Conservation (phyloP, 305 asterid genomes). For the Galium porrigens region DNA sequence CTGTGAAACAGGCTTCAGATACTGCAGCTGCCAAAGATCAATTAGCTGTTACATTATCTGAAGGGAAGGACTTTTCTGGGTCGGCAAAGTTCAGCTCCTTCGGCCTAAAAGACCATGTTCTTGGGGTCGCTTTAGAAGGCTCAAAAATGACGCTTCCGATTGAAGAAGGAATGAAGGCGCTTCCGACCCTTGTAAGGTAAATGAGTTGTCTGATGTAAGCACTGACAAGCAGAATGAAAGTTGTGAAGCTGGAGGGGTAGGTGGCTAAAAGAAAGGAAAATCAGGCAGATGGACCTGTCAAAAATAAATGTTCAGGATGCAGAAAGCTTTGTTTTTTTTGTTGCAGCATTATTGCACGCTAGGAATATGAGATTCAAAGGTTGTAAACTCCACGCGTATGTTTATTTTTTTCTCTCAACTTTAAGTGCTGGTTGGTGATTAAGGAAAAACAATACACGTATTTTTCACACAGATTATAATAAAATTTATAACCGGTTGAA, state of each 20-base stretch:
- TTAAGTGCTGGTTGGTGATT: too few species aligned
- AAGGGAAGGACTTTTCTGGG: slow-evolving; percentile 10
- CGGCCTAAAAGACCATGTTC: slow-evolving; percentile 19
- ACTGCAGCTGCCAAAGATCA: slow-evolving; percentile 14
- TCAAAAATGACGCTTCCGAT: slow-evolving; percentile 26
- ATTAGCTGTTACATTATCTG: background rate
- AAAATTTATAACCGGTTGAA: too few species aligned
- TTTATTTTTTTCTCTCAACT: too few species aligned
- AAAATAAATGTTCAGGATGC: slow-evolving; percentile 20
- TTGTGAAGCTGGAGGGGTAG: slow-evolving; percentile 14
- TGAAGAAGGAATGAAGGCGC: slow-evolving; percentile 20
- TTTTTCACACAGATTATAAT: too few species aligned
- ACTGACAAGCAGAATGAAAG: slow-evolving; percentile 24
- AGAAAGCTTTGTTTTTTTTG: slow-evolving; percentile 28
- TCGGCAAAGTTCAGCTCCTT: slow-evolving; percentile 14
- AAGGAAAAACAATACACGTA: too few species aligned
- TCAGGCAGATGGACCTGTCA: background rate
- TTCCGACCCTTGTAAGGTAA: slow-evolving; percentile 21
- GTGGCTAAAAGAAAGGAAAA: slow-evolving; percentile 15
- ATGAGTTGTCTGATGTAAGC: slow-evolving; percentile 14
- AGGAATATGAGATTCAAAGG: background rate
- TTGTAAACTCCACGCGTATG: background rate
- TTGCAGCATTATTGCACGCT: slow-evolving; percentile 32
- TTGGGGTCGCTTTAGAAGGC: slow-evolving; percentile 28
- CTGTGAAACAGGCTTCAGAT: slow-evolving; percentile 13